Evolutionary conservation across 2,329 filamentous ascomycete species (phyloP), one percentile per base, ranked within the genome.

Genomic region (Colletotrichum sp.): DNA sequence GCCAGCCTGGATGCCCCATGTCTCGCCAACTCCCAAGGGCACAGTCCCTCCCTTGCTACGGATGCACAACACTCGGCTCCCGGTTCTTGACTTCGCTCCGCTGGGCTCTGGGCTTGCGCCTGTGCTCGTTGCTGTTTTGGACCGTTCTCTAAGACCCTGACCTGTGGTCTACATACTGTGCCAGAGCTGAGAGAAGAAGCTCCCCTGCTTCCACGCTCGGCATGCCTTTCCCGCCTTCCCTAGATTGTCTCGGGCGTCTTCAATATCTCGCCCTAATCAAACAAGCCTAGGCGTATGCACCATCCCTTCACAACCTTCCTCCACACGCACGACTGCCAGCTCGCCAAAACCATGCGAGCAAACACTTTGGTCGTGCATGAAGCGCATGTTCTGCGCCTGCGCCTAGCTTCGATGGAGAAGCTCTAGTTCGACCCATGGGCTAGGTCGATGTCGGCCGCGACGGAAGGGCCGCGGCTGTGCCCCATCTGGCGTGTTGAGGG

Each of bases 201-300:
- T 76, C 68, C 74, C 74, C 61, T 76, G 74, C 52, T 44, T 34
- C 15, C 70, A 44, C 32, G 27, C 63, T 76, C 59, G 72, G 65
- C 66, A 61, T 69, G 55, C 63, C 52, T 69, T 69, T 74, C 32
- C 59, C 70, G 70, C 74, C 65, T 76, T 49, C 39, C 70, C 70
- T 69, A 34, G 73, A 67, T 44, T 74, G 74, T 76, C 74, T 76
- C 59, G 69, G 74, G 70, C 70, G 74, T 61, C 59, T 74, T 16
- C 74, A 69, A 76, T 76, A 76, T 76, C 65, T 74, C 74, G 70
- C 74, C 71, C 74, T 76, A 69, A 73, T 76, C 70, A 76, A 76
- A 76, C 49, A 19, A 30, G 27, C 57, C 49, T 36, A 36, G 71
- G 44, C 59, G 49, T 62, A 6, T n/a, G 44, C 64, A 69, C 59